Base-by-base conservation (phyloP, 2,329 filamentous ascomycete genomes). In the Aureobasidium sp. region DNA sequence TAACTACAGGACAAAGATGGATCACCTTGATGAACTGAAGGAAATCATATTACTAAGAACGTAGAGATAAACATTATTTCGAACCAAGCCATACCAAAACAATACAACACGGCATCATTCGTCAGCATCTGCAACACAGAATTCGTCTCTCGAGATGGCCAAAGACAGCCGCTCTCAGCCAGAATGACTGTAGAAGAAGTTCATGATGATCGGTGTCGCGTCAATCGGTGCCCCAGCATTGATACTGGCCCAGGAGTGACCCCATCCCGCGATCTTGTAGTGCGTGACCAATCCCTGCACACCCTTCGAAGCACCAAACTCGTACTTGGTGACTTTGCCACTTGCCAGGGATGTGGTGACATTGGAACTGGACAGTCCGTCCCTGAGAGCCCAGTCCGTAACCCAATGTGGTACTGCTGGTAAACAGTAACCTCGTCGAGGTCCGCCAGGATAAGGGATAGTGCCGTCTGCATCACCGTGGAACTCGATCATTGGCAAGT, bases 401-500 rank as follows among this genome's bases (percentile, higher is more conserved):
- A 72, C 66, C 67, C 66, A 61, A 17, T 61, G 59, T 2, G 59
- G 33, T 4, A 61, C 40, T 13, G 59, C 10, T 10, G 59, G 59
- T 2, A 62, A n/a, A 42, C 57, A 62, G n/a, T 60, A 54, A 10
- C 60, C 60, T n/a, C 49, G 37, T 15, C 54, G 46, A 9, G 47
- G 29, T 3, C 54, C 67, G 19, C 76, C 77, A 0, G 49, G 31
- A 55, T 78, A 78, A 0, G 64, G 57, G 25, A 78, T 77, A 0
- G 69, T 71, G 7, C 64, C 65, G 61, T 78, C 76, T 3, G 64
- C 65, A 8, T 68, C 69, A 29, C 76, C 76, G 57, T 79, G 76
- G 33, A 77, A 73, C 54, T 78, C 76, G 58, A 78, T 66, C 25
- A 77, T 67, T 0, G 73, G 76, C 31, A 74, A 70, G 8, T 59